Percentiles rank a stretch among this genome's conserved stretches.
Conservation (phyloP, 768 basidiomycete genomes). For the Hemileccinum rubropunctum region DNA sequence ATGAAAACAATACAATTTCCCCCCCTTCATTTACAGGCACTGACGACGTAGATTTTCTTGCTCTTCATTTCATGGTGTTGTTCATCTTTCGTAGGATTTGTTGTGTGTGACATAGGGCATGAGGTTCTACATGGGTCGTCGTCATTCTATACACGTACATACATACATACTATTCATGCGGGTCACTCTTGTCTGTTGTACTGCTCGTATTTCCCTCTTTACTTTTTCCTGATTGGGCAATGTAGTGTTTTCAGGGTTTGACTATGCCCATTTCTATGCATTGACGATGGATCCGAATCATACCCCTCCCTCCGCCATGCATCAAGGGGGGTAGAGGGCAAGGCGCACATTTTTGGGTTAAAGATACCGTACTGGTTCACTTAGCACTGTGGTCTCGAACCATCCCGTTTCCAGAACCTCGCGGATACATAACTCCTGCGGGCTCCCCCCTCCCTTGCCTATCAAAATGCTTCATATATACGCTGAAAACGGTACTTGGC, state of each 20-base stretch:
- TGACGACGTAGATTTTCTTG: slow-evolving; percentile 12
- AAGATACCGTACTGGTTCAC: background rate
- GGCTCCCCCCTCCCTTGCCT: too few relatives aligned
- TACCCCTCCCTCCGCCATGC: background rate
- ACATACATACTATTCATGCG: background rate
- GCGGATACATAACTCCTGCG: background rate
- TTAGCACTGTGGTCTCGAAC: too few relatives aligned
- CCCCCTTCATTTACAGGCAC: background rate
- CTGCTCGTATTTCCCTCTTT: background rate
- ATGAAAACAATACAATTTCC: slow-evolving; percentile 3
- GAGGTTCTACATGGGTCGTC: slow-evolving; percentile 9
- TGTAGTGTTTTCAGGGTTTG: background rate
- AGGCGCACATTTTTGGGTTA: background rate
- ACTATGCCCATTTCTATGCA: background rate
- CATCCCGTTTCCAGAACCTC: background rate
- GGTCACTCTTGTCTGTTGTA: slow-evolving; percentile 3
- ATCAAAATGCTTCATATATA: background rate
- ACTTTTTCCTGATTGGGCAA: background rate
- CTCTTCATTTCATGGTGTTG: background rate
- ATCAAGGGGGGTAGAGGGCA: background rate
- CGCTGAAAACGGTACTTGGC: too few relatives aligned
- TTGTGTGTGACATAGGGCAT: slow-evolving; percentile 18
- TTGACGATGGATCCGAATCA: background rate
- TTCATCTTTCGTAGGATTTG: slow-evolving; percentile 9
- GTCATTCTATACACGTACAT: slow-evolving; percentile 4